Base-by-base conservation (phyloP, 805 yeast species). In the Limtongia smithiae region DNA sequence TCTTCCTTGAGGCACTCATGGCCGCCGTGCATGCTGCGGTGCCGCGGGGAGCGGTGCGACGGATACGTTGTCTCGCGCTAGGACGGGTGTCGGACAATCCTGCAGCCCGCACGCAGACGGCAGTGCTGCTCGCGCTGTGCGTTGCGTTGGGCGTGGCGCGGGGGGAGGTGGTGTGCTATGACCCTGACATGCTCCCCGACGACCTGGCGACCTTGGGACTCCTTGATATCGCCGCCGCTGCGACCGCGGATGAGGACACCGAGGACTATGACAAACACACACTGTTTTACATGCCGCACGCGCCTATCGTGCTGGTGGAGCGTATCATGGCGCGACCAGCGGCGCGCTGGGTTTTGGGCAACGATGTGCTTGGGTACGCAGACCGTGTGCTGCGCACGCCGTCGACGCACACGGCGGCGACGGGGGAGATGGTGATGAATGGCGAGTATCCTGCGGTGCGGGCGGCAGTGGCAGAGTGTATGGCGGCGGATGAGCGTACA, bases 261-360 rank as follows among this genome's bases (percentile, higher is more conserved):
- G 37, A 54, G 0, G 17, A 25, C 12, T 18, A 25, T 17, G 6
- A 14, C 14, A 14, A 20, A 7, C 31, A 52, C 1, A 68, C 73
- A 0, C 65, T 85, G 1, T 83, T 70, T 62, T 85, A 78, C 60
- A 70, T 85, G 40, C 94, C 94, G 0, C 95, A 85, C 67, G 91
- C 90, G 0, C 86, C 88, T 1, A 65, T 82, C 34, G 46, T 60
- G 1, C 55, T 70, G 2, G 59, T 62, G 4, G 60, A 61, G 15
- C 18, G 37, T 7, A 52, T 64, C 17, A 51, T 60, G 11, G 43
- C 41, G 3, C 39, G 47, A 11, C 38, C 35, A 3, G 54, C 54
- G 17, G 58, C 45, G 11, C 38, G 30, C 18, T 51, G 21, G 22
- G 53, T 54, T 9, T 42, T 54, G 9, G 58, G 56, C 21, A 54